Conservation (phyloP, 441 rosid genomes). For the Adansonia gregorii region DNA sequence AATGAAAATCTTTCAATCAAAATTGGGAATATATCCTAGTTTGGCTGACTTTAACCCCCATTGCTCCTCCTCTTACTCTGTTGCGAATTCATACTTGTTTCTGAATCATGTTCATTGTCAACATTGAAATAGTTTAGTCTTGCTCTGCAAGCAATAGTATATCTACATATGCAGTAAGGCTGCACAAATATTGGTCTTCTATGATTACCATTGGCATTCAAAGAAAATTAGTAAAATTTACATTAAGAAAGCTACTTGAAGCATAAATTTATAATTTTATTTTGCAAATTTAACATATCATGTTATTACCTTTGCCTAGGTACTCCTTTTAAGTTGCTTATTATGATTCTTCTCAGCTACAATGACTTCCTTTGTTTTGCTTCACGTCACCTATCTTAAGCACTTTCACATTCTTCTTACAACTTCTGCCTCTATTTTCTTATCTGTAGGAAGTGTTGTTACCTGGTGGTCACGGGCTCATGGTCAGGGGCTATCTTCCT, state of each 20-base stretch:
- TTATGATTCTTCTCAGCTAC: slow-evolving; percentile 12
- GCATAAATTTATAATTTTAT: neutral
- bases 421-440: slow-evolving; percentile 1
- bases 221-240: neutral
- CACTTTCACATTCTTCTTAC: neutral
- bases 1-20: slow-evolving; percentile 9
- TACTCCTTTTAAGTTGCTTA: slow-evolving; percentile 10
- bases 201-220: neutral
- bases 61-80: neutral
- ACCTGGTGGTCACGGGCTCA: slow-evolving; percentile 98
- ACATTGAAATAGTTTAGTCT: neutral
- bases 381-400: neutral
- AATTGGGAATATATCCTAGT: neutral
- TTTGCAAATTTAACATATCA: neutral
- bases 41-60: neutral
- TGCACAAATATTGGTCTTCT: neutral
- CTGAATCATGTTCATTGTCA: neutral
- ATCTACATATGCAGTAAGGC: neutral
- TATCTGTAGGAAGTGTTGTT: slow-evolving; percentile 73
- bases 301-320: neutral
- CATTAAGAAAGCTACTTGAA: neutral
- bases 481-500: slow-evolving; percentile 95
- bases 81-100: neutral
- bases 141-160: neutral
- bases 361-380: neutral